Percentiles rank a stretch among this genome's conserved stretches.
These are phyloP conservation scores for Pyrenula massariospora DNA, from an alignment of 495 filamentous ascomycete species.

Conservation along the genomic window DNA sequence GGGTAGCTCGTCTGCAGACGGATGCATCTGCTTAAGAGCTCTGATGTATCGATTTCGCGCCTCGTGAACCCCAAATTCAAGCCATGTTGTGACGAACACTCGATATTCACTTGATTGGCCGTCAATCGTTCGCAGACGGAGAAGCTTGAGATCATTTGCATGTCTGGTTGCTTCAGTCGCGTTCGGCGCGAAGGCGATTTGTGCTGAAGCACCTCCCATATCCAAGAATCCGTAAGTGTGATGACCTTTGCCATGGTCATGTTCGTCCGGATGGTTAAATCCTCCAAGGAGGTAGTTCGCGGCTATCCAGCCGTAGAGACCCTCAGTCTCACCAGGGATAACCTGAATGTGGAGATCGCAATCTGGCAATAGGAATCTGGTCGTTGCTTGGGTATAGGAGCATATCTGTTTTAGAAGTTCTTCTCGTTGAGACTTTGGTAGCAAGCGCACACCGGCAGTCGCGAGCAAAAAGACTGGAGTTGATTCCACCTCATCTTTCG, in stretches of 20 bases:
- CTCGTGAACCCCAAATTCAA: constrained; percentile 90
- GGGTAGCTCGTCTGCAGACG: constrained; percentile 53
- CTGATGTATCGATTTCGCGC: constrained; percentile 74
- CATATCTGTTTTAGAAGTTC: constrained; percentile 70
- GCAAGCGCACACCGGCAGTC: constrained; percentile 90
- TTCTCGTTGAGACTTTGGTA: constrained; percentile 60
- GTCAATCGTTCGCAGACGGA: constrained; percentile 73
- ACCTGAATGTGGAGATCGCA: constrained; percentile 87
- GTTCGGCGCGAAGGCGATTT: constrained; percentile 97
- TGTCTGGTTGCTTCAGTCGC: constrained; percentile 82
- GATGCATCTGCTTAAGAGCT: constrained; percentile 47
- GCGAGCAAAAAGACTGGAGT: constrained; percentile 93
- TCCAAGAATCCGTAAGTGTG: constrained; percentile 97
- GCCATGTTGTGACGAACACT: constrained; percentile 93
- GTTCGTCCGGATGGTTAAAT: constrained; percentile 67
- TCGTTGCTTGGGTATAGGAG: constrained; percentile 65
- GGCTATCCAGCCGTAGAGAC: constrained; percentile 96
- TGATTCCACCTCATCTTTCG: constrained; percentile 59
- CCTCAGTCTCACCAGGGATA: constrained; percentile 94
- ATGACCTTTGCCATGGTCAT: constrained; percentile 74
- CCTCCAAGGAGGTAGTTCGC: constrained; percentile 96
- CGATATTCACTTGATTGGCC: constrained; percentile 66
- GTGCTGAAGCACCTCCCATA: constrained; percentile 95
- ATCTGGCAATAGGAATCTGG: constrained; percentile 78
- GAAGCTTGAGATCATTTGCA: constrained; percentile 73